Evolutionary conservation across 1,284 basidiomycete species (phyloP).

Genomic region (Blastosporella zonata): DNA sequence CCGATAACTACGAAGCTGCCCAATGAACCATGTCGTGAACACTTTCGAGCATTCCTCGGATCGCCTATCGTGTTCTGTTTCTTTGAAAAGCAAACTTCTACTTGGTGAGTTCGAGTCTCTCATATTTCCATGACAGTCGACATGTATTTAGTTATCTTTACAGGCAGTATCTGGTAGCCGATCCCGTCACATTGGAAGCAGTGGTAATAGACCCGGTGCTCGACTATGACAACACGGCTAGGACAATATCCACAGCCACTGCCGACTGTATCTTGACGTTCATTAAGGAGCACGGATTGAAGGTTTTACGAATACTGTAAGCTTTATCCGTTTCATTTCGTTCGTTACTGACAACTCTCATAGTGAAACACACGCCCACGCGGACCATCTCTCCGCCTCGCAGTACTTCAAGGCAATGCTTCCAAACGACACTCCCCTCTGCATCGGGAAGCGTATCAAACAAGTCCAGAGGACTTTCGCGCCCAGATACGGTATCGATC

Average conservation of each 20-base stretch:
- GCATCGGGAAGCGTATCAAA: slow-evolving; percentile 37
- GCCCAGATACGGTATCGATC: slow-evolving; percentile 32
- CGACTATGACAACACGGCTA: slow-evolving; percentile 36
- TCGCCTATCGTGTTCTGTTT: slow-evolving; percentile 22
- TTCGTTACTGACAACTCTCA: neutral
- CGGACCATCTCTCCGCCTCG: slow-evolving; percentile 39
- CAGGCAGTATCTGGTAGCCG: slow-evolving; percentile 36
- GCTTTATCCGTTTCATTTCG: neutral
- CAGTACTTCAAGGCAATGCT: slow-evolving; percentile 36
- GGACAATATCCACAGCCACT: slow-evolving; percentile 31
- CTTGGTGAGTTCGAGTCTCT: slow-evolving; percentile 10
- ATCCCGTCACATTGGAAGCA: slow-evolving; percentile 30
- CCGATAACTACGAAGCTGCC: neutral
- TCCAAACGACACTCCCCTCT: slow-evolving; percentile 29
- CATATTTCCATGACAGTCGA: neutral
- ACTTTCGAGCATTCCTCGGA: slow-evolving; percentile 10
- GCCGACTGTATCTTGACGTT: slow-evolving; percentile 35
- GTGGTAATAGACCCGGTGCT: slow-evolving; percentile 38
- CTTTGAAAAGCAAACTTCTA: slow-evolving; percentile 22
- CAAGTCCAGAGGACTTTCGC: slow-evolving; percentile 37
- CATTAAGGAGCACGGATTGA: slow-evolving; percentile 28
- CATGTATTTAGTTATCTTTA: neutral
- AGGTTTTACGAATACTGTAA: slow-evolving; percentile 25
- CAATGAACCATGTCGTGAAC: slow-evolving; percentile 6
- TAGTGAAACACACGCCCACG: slow-evolving; percentile 41